Evolutionary conservation across 2,329 filamentous ascomycete genomes (phyloP).

Genomic region (Diaporthe nobilis): DNA sequence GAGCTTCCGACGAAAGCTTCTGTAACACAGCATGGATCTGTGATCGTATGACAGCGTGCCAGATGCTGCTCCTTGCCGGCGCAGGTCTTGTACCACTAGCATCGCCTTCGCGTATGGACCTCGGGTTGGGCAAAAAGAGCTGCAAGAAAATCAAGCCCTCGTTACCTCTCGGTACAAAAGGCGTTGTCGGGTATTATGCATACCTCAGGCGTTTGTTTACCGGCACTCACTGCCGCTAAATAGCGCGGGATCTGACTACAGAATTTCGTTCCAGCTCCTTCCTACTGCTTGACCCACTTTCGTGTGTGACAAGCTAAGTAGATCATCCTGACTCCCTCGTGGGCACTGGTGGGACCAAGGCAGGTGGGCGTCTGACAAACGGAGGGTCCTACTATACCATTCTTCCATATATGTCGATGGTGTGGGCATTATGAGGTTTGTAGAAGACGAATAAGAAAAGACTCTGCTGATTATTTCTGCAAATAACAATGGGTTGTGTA

Average conservation of each 20-base stretch:
- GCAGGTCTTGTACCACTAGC: neutral
- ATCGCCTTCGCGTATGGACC: neutral
- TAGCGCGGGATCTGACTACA: neutral
- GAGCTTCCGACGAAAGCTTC: neutral
- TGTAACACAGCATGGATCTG: constrained; percentile 9
- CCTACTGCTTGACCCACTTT: neutral
- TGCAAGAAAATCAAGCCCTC: no score
- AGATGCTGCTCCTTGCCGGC: constrained; percentile 18
- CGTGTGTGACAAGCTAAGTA: neutral
- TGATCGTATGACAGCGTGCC: constrained; percentile 14
- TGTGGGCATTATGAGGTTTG: no score
- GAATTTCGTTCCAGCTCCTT: neutral
- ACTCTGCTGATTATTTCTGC: no score
- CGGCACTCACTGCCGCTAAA: neutral
- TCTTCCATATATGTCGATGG: neutral
- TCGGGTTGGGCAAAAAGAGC: neutral
- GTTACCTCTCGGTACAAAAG: neutral
- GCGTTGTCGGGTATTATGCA: neutral
- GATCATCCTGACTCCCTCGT: neutral
- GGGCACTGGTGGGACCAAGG: neutral
- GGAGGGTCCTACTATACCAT: neutral
- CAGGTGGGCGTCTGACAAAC: no score
- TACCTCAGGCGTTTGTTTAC: neutral
- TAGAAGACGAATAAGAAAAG: no score
- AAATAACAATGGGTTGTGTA: no score